Evolutionary conservation across 495 filamentous ascomycete genomes (phyloP), one percentile per base, ranked within the genome.

Genomic region (Sordaria brevicollis): DNA sequence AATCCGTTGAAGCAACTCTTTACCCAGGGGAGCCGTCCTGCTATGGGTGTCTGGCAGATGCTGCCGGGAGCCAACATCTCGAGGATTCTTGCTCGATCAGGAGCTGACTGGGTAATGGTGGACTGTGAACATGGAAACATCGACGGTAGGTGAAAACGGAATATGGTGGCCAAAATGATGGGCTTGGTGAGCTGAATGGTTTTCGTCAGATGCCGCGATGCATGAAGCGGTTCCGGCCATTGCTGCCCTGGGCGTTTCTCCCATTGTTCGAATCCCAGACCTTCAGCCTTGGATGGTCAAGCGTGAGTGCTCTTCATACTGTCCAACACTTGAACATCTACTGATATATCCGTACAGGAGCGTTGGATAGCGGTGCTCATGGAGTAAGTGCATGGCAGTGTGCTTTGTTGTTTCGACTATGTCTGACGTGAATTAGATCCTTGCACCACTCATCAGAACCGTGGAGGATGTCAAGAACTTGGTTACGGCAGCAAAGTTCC

Each of bases 51-150:
- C 62, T 89, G 88, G 89, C 88, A 94, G 82, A 91, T 91, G 84
- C 81, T 93, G 66, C 90, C 92, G 1, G 92, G 92, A 2, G 80
- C 84, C 67, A 92, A 92, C 75, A 82, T 89, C 39, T 87, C 90
- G n/a, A 85, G 91, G 57, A 79, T 86, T 13, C 83, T 93, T 35
- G 90, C 90, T 9, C 81, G 89, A 34, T 83, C 88, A 4, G 89
- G 89, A 6, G 85, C 89, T 3, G 91, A 92, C 77, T 94, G 90
- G 90, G 85, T 93, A 3, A 83, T 90, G 75, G 87, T 93, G 21
- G 92, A 93, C 78, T 88, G 85, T 65, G 90, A 93, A 76, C 91
- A 94, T 79, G 92, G 92, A 21, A 91, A 91, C 73, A 90, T 93
- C 33, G 89, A 91, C 74, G 91, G 89, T 90, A 80, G 39, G 25